A percentile compares a stretch with the other conserved stretches of the same genome.
Evolutionary conservation across 202 grass and related monocot species (phyloP).

Genomic region (Schoenoplectus tabernaemontani): DNA sequence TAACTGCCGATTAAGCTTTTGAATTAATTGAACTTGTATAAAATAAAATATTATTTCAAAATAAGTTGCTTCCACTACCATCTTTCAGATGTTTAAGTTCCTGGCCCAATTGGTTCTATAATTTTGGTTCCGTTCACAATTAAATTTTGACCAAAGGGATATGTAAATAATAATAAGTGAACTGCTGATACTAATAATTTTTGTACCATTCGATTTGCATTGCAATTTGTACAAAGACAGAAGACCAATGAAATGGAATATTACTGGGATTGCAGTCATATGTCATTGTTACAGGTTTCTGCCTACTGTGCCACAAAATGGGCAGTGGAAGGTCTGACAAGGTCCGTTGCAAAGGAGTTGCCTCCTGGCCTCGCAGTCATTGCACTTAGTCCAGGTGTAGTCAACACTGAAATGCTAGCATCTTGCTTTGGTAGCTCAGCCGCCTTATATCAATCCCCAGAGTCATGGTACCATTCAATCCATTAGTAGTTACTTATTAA

Average conservation of each 20-base stretch:
- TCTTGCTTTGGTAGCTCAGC: constrained; percentile 84
- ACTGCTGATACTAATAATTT: too few species aligned
- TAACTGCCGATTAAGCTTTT: neutral
- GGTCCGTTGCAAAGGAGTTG: constrained; percentile 79
- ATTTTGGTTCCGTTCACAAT: neutral
- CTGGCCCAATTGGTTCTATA: neutral
- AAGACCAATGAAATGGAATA: neutral
- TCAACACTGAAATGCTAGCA: constrained; percentile 87
- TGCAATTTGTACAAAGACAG: neutral
- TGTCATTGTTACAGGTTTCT: constrained; percentile 50
- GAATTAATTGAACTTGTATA: neutral
- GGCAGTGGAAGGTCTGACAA: constrained; percentile 90
- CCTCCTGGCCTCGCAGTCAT: constrained; percentile 76
- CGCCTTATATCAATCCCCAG: constrained; percentile 66
- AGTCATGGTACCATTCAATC: constrained; percentile 57
- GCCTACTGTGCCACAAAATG: constrained; percentile 93
- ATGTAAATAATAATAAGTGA: neutral
- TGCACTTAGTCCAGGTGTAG: constrained; percentile 87
- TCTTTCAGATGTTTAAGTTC: neutral
- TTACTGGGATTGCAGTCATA: constrained; percentile 3
- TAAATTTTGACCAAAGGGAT: neutral
- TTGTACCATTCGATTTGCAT: neutral
- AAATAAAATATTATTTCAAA: neutral
- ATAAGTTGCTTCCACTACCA: neutral
- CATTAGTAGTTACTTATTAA: neutral